Conservation (phyloP, 225 moss, liverwort and hornwort species). For the Thuidium tamariscinum region DNA sequence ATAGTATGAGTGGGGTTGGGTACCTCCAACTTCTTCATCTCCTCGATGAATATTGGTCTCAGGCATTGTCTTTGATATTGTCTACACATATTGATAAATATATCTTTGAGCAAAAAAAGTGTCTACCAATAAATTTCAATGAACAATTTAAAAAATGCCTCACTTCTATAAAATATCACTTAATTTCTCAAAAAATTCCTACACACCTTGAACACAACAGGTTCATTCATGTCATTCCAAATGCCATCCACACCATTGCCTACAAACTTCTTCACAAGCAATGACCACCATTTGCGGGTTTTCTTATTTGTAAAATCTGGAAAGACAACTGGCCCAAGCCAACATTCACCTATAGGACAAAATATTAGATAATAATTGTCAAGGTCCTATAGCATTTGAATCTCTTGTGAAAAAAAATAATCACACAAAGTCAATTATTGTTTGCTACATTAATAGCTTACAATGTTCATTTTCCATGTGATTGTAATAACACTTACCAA, state of each 20-base stretch:
- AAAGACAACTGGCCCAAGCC: conserved; percentile 73
- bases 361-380: not conserved
- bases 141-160: not conserved
- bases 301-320: conserved; percentile 68
- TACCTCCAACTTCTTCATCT: conserved; percentile 68
- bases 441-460: not conserved
- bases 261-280: conserved; percentile 55
- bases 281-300: conserved; percentile 70
- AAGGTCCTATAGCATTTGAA: not conserved
- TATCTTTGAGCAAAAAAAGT: not conserved
- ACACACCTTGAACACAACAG: conserved; percentile 46
- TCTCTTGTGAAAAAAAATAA: not conserved
- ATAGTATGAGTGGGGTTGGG: conserved; percentile 57
- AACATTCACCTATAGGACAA: conserved; percentile 51
- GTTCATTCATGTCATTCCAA: conserved; percentile 99
- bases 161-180: not conserved
- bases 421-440: not conserved
- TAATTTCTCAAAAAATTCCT: not conserved
- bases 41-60: conserved; percentile 65
- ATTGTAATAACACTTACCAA: conserved; percentile 17
- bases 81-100: conserved; percentile 16
- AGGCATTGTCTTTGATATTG: conserved; percentile 82
- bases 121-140: not conserved
- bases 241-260: conserved; percentile 69
- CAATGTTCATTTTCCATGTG: not conserved